Conservation (phyloP, 371 early-diverging fungal genomes). For the Funneliformis caledonium region DNA sequence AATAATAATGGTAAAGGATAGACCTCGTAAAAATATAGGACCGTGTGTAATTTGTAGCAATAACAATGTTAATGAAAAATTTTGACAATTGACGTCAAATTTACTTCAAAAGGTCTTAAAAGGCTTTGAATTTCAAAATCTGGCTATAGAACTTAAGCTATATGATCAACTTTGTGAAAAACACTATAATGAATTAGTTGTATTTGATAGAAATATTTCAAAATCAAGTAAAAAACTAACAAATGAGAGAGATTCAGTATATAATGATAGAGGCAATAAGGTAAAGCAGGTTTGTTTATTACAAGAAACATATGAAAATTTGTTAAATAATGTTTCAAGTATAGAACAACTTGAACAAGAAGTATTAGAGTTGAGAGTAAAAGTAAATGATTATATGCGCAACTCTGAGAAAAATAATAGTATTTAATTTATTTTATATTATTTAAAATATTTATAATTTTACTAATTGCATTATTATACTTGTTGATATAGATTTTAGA, state of each 20-base stretch:
- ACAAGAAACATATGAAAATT: neutral
- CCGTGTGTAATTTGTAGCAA: neutral
- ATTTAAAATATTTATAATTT: neutral
- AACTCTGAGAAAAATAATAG: too few relatives aligned
- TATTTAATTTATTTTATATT: neutral
- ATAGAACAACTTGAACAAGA: neutral
- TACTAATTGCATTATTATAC: neutral
- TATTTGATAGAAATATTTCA: neutral
- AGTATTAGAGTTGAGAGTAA: neutral
- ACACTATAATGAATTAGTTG: neutral
- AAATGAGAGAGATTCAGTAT: neutral
- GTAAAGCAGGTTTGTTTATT: neutral
- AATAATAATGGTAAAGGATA: neutral
- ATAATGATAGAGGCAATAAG: neutral
- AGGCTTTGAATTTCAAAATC: neutral
- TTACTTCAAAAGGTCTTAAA: neutral
- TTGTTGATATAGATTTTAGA: neutral
- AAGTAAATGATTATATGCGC: too few relatives aligned
- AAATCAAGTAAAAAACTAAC: neutral
- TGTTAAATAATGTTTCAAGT: neutral
- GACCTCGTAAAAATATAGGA: neutral
- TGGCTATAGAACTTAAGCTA: neutral
- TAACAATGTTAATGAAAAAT: neutral
- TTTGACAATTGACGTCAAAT: neutral
- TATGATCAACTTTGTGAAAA: neutral